A percentile compares a stretch with the other conserved stretches of the same genome.
These are phyloP conservation scores for Colletotrichum sp. DNA, from an alignment of 2,329 filamentous ascomycete species.

Conservation along the genomic window DNA sequence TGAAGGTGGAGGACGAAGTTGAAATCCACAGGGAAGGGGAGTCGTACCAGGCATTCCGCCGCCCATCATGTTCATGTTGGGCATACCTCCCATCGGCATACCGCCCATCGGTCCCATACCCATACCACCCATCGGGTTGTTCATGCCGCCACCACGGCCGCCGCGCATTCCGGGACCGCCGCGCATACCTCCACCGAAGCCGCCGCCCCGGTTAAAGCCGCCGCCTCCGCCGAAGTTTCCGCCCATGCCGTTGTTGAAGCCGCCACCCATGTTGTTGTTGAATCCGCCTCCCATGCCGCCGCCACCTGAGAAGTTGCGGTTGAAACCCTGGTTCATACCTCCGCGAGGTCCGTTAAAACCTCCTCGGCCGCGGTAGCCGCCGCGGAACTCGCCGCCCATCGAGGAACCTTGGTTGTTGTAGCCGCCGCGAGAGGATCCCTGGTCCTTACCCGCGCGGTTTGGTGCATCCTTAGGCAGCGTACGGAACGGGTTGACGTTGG, in stretches of 20 bases:
- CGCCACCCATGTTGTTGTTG: slow-evolving; percentile 45
- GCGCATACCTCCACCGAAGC: slow-evolving; percentile 55
- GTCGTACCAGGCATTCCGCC: slow-evolving; percentile 61
- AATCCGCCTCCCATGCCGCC: slow-evolving; percentile 48
- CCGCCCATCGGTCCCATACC: slow-evolving; percentile 48
- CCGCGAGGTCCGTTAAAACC: slow-evolving; percentile 47
- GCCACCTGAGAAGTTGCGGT: slow-evolving; percentile 34
- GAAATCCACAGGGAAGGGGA: slow-evolving; percentile 11
- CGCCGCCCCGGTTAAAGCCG: slow-evolving; percentile 53
- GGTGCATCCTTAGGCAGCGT: slow-evolving; percentile 90
- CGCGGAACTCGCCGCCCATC: slow-evolving; percentile 50
- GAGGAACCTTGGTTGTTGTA: slow-evolving; percentile 55
- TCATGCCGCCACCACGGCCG: slow-evolving; percentile 46
- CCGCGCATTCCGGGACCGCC: slow-evolving; percentile 44
- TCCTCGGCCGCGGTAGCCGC: slow-evolving; percentile 58
- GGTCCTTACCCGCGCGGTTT: slow-evolving; percentile 68
- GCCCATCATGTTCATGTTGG: slow-evolving; percentile 54
- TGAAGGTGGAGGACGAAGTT: not conserved
- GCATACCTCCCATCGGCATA: slow-evolving; percentile 60
- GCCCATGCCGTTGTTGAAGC: slow-evolving; percentile 56
- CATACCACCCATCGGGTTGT: slow-evolving; percentile 57
- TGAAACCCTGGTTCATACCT: slow-evolving; percentile 54
- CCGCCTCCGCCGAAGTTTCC: slow-evolving; percentile 48
- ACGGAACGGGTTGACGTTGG: slow-evolving; percentile 84
- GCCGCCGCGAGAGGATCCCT: slow-evolving; percentile 56